A percentile compares a stretch with the other conserved stretches of the same genome.
Conservation (phyloP, 495 filamentous ascomycete genomes). For the Penicillium ochrochloron region DNA sequence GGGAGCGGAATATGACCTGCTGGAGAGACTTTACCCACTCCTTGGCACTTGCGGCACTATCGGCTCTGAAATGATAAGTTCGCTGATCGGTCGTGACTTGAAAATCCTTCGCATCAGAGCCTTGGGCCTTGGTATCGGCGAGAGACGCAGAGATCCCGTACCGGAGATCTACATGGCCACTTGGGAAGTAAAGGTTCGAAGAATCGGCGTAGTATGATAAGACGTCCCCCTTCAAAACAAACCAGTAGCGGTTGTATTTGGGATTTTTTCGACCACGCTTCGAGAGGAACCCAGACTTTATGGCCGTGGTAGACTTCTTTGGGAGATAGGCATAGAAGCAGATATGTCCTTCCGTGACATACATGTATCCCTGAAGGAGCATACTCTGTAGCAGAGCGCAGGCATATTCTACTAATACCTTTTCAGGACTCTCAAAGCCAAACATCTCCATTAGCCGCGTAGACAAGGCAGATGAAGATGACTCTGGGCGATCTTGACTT, state of each 20-base stretch:
- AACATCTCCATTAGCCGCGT: conserved; percentile 86
- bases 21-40: conserved; percentile 97
- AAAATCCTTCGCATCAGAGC: conserved; percentile 71
- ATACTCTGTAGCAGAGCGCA: conserved; percentile 95
- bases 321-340: conserved; percentile 98
- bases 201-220: conserved; percentile 89
- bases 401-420: conserved; percentile 89
- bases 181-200: conserved; percentile 87
- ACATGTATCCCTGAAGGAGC: conserved; percentile 93
- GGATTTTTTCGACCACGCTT: conserved; percentile 92
- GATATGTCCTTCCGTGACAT: conserved; percentile 90
- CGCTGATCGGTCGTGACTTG: conserved; percentile 81
- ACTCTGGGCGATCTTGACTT: conserved; percentile 30
- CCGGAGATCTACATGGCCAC: conserved; percentile 87
- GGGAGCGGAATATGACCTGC: conserved; percentile 91
- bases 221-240: conserved; percentile 92
- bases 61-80: conserved; percentile 86
- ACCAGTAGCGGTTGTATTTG: conserved; percentile 94
- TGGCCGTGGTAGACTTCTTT: conserved; percentile 77
- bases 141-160: conserved; percentile 88
- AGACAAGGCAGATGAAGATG: conserved; percentile 56
- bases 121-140: conserved; percentile 68
- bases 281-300: conserved; percentile 85
- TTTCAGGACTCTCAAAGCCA: conserved; percentile 78
- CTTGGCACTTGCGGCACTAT: conserved; percentile 85